Percentiles rank a stretch among this genome's conserved stretches.
phyloP scores from a whole-genome alignment of 768 basidiomycete species.

The Pleurotus giganteus region DNA sequence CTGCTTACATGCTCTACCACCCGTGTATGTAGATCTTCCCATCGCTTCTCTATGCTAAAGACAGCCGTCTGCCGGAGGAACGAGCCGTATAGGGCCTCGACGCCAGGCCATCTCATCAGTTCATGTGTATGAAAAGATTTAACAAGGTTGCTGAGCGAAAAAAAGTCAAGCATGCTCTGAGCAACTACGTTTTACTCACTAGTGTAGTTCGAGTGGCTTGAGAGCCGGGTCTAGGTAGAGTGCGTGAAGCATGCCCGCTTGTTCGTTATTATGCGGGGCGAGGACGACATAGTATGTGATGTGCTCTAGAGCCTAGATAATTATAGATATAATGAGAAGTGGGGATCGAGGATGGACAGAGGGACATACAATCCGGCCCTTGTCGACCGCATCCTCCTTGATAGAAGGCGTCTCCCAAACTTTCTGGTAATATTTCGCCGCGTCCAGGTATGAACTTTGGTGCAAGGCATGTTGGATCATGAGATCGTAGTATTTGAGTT shows the following conservation, averaged over 20 bases:
- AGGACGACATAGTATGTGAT: slow-evolving; percentile 94
- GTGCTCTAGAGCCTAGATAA: slow-evolving; percentile 79
- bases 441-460: slow-evolving; percentile 83
- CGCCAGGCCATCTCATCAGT: slow-evolving; percentile 96
- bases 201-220: slow-evolving; percentile 77
- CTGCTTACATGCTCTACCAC: slow-evolving; percentile 91
- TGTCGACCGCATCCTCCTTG: slow-evolving; percentile 74
- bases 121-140: slow-evolving; percentile 94
- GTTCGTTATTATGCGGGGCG: slow-evolving; percentile 94
- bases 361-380: slow-evolving; percentile 61
- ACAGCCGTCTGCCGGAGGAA: slow-evolving; percentile 79
- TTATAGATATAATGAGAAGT: slow-evolving; percentile 11
- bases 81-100: slow-evolving; percentile 83
- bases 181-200: slow-evolving; percentile 44
- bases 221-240: slow-evolving; percentile 78
- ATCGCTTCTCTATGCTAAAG: slow-evolving; percentile 75
- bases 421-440: slow-evolving; percentile 92
- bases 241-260: slow-evolving; percentile 94
- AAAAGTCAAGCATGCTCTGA: slow-evolving; percentile 12
- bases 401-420: slow-evolving; percentile 97
- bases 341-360: slow-evolving; percentile 1
- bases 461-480: slow-evolving; percentile 95
- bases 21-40: slow-evolving; percentile 94
- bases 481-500: slow-evolving; percentile 92
- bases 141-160: slow-evolving; percentile 74